Percentiles rank a stretch among this genome's conserved stretches.
Evolutionary conservation across 345 rosid genomes (phyloP).

Genomic region (Odontarrhena argentea): DNA sequence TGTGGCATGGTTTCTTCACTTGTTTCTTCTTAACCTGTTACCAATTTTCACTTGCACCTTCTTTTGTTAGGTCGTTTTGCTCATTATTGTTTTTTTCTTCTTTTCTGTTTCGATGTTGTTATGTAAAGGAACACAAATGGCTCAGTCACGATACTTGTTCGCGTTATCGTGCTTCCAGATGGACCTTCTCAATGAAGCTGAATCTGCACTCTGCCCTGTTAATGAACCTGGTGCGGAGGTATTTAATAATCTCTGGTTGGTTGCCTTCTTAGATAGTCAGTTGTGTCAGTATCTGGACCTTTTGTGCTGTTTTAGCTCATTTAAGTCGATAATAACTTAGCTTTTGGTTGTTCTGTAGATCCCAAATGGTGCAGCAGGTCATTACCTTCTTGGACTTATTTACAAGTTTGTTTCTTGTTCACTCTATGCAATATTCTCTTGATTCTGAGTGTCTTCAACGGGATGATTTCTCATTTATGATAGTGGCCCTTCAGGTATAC

Average conservation of each 20-base stretch:
- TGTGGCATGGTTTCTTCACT: constrained; percentile 8
- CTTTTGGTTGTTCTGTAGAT: constrained; percentile 51
- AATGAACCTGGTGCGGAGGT: constrained; percentile 90
- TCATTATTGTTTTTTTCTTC: constrained; percentile 32
- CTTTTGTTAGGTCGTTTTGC: constrained; percentile 18
- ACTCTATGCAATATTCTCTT: constrained; percentile 17
- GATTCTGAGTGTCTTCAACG: constrained; percentile 11
- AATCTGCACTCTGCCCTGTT: constrained; percentile 78
- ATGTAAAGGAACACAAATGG: constrained; percentile 80
- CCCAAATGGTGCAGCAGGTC: constrained; percentile 98
- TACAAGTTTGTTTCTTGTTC: constrained; percentile 61
- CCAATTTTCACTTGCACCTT: not conserved
- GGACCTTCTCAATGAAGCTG: constrained; percentile 97
- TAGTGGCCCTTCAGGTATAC: constrained; percentile 69
- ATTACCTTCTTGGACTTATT: constrained; percentile 94
- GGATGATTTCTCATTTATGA: constrained; percentile 25
- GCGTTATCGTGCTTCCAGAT: constrained; percentile 94
- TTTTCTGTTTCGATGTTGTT: constrained; percentile 10
- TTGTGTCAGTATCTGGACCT: constrained; percentile 15
- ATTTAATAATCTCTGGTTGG: constrained; percentile 30
- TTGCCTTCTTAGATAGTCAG: constrained; percentile 10
- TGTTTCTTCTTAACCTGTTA: constrained; percentile 2
- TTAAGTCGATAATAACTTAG: not conserved
- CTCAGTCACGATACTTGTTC: constrained; percentile 97
- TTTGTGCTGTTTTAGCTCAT: constrained; percentile 12